These are phyloP conservation scores for Calonectria pauciramosa DNA, from an alignment of 2,329 filamentous ascomycete genomes.

Conservation along the genomic window DNA sequence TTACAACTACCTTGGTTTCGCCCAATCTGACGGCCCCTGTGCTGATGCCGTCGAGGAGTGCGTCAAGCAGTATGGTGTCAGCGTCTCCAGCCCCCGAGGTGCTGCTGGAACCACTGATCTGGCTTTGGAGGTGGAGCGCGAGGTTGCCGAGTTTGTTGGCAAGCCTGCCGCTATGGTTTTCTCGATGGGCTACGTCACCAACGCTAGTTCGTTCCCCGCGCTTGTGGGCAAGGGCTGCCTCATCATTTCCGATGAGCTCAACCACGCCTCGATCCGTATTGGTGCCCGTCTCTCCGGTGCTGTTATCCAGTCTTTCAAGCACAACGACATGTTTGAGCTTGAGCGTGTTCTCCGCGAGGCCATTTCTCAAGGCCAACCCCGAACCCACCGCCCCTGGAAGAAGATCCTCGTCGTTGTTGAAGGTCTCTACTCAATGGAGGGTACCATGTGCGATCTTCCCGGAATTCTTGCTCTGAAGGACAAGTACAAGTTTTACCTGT, in stretches of 20 bases:
- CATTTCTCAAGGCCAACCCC: slow-evolving; percentile 96
- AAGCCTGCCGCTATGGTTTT: slow-evolving; percentile 97
- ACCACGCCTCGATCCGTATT: slow-evolving; percentile 97
- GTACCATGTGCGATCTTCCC: slow-evolving; percentile 98
- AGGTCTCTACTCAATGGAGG: slow-evolving; percentile 99
- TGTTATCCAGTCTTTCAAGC: slow-evolving; percentile 96
- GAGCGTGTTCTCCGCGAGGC: slow-evolving; percentile 89
- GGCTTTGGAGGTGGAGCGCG: slow-evolving; percentile 87
- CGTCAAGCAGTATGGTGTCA: slow-evolving; percentile 88
- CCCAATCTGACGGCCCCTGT: slow-evolving; percentile 96
- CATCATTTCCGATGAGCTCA: slow-evolving; percentile 96
- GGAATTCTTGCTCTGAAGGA: slow-evolving; percentile 88
- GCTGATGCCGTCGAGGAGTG: slow-evolving; percentile 92
- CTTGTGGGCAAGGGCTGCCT: slow-evolving; percentile 93
- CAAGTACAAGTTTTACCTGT: slow-evolving; percentile 97
- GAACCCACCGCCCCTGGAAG: slow-evolving; percentile 99
- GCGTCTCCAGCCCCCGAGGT: slow-evolving; percentile 82
- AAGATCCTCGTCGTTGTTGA: slow-evolving; percentile 98
- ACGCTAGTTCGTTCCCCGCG: slow-evolving; percentile 91
- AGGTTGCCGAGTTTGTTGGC: slow-evolving; percentile 92
- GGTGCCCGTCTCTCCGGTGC: slow-evolving; percentile 94
- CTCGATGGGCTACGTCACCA: slow-evolving; percentile 99
- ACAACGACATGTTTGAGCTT: slow-evolving; percentile 93
- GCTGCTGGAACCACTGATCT: slow-evolving; percentile 92
- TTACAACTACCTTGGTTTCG: slow-evolving; percentile 99